Evolutionary conservation across 2,329 filamentous ascomycete genomes (phyloP).

Genomic region (Aspergillus bombycis): DNA sequence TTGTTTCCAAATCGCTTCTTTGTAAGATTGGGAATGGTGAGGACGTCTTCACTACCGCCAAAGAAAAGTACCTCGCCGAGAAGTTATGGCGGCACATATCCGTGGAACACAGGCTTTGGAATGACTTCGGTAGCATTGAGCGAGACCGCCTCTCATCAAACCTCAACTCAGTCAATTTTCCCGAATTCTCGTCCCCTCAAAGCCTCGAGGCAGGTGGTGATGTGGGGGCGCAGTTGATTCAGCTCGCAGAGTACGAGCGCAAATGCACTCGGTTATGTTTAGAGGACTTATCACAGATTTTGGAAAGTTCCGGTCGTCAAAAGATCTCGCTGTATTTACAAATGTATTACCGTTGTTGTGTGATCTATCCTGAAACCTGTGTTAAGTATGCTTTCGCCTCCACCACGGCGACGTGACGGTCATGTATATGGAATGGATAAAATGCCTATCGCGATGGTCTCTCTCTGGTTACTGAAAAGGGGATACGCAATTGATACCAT

Average conservation of each 20-base stretch:
- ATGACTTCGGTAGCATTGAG: not conserved
- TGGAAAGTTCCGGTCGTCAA: not conserved
- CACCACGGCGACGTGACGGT: not conserved
- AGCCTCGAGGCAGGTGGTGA: not conserved
- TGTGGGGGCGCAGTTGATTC: not conserved
- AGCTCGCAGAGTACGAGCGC: not conserved
- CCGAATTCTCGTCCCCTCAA: not conserved
- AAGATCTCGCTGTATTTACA: not conserved
- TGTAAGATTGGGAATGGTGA: slow-evolving; percentile 2
- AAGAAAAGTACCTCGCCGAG: slow-evolving; percentile 4
- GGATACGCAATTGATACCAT: too few species aligned
- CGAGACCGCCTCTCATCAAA: not conserved
- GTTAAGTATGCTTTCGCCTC: not conserved
- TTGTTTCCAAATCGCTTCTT: not conserved
- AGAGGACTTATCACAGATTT: not conserved
- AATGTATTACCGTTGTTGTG: not conserved
- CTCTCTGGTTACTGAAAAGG: too few species aligned
- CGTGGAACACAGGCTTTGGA: not conserved
- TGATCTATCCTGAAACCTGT: not conserved
- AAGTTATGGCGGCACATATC: not conserved
- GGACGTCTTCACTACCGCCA: slow-evolving; percentile 1
- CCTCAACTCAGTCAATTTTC: not conserved
- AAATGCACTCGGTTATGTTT: not conserved
- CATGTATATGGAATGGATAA: too few species aligned
- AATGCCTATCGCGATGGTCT: too few species aligned